Percentiles rank a stretch among this genome's conserved stretches.
Evolutionary conservation across 2,329 filamentous ascomycete genomes (phyloP).

Genomic region (Alternaria hordeiaustralica): DNA sequence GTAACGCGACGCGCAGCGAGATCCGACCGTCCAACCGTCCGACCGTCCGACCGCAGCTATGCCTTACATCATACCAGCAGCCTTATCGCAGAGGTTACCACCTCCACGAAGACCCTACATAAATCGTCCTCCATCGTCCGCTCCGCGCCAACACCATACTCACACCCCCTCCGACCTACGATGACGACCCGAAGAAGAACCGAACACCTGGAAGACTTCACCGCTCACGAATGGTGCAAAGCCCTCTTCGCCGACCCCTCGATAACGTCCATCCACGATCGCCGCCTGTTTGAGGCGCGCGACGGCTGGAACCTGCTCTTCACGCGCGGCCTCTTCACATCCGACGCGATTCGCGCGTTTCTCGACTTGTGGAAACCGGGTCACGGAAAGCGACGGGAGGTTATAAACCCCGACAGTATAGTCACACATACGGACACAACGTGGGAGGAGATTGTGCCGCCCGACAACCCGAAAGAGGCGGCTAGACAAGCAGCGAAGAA

Average conservation of each 20-base stretch:
- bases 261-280: constrained; percentile 27
- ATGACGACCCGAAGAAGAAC: background rate
- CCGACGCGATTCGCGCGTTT: constrained; percentile 32
- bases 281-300: constrained; percentile 6
- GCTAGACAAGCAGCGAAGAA: constrained; percentile 12
- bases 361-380: constrained; percentile 30
- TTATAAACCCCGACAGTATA: constrained; percentile 10
- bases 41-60: background rate
- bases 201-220: constrained; percentile 38
- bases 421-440: background rate
- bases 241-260: constrained; percentile 20
- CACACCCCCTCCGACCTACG: background rate
- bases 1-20: background rate
- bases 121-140: background rate
- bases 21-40: background rate
- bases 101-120: background rate
- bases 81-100: background rate
- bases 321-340: constrained; percentile 30
- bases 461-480: background rate
- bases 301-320: constrained; percentile 23
- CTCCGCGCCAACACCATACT: background rate
- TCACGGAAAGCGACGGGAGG: constrained; percentile 4
- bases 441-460: background rate
- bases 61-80: background rate
- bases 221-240: constrained; percentile 33